Conservation (phyloP, 305 asterid genomes). For the Fraxinus sp. region DNA sequence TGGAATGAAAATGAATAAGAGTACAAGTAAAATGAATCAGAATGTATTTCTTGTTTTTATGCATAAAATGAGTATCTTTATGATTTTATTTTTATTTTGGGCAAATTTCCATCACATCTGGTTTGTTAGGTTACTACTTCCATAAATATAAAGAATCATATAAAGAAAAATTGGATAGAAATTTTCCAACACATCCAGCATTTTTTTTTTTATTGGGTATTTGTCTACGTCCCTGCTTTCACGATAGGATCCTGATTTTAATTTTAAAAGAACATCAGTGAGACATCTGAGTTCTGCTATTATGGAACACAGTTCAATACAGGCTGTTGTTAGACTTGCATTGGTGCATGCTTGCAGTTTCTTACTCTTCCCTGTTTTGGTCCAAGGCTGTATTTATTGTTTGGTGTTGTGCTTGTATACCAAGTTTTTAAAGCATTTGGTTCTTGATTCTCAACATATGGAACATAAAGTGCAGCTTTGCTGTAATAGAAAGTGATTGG, state of each 20-base stretch:
- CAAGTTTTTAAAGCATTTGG: neutral
- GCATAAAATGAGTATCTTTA: neutral
- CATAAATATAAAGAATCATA: neutral
- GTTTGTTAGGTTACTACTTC: neutral
- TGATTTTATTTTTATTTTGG: too few species aligned
- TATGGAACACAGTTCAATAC: slow-evolving; percentile 10
- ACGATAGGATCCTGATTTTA: neutral
- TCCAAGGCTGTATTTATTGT: neutral
- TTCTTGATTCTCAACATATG: neutral
- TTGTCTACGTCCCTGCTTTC: neutral
- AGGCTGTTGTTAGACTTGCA: neutral
- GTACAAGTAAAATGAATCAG: neutral
- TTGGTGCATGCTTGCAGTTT: neutral
- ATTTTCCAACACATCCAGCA: neutral
- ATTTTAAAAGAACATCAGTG: neutral
- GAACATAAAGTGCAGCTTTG: neutral
- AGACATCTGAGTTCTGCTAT: neutral
- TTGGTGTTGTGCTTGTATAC: neutral
- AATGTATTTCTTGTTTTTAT: neutral
- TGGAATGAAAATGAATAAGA: neutral
- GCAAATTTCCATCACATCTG: neutral
- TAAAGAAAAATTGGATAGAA: neutral
- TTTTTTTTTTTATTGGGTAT: neutral
- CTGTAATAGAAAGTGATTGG: neutral
- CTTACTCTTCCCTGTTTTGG: neutral